Percentiles rank a stretch among this genome's conserved stretches.
These are phyloP conservation scores for Fusarium falciforme DNA, from an alignment of 2,329 filamentous ascomycete species.

Conservation along the genomic window DNA sequence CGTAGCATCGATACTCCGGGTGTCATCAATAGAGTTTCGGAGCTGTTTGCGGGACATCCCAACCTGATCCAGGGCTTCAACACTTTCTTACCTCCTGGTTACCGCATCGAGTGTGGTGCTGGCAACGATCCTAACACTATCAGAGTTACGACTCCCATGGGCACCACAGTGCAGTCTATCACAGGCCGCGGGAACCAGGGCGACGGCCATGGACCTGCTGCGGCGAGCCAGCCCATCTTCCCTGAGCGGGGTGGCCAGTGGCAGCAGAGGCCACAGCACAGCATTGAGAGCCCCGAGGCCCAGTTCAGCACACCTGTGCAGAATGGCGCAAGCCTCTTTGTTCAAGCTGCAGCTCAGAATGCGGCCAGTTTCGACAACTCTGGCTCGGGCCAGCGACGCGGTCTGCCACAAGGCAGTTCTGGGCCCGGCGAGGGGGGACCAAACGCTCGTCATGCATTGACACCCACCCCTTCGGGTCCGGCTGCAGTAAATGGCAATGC, in stretches of 20 bases:
- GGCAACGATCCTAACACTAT: slow-evolving; percentile 97
- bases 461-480: slow-evolving; percentile 69
- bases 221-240: slow-evolving; percentile 58
- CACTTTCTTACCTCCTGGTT: slow-evolving; percentile 94
- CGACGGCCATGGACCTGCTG: slow-evolving; percentile 55
- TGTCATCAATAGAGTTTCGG: slow-evolving; percentile 95
- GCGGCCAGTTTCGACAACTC: slow-evolving; percentile 48
- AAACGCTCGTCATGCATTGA: slow-evolving; percentile 65
- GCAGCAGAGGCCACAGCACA: slow-evolving; percentile 68
- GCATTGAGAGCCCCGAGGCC: slow-evolving; percentile 71
- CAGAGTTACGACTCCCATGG: slow-evolving; percentile 95
- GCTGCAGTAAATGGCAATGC: slow-evolving; percentile 71
- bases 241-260: slow-evolving; percentile 63
- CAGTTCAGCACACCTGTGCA: slow-evolving; percentile 70
- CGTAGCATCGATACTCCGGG: slow-evolving; percentile 91
- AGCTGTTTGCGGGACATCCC: slow-evolving; percentile 94
- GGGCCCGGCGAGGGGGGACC: slow-evolving; percentile 55
- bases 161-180: slow-evolving; percentile 94
- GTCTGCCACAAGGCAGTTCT: slow-evolving; percentile 44
- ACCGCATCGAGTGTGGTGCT: slow-evolving; percentile 94
- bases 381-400: slow-evolving; percentile 47
- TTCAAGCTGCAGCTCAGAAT: slow-evolving; percentile 54
- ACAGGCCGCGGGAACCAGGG: slow-evolving; percentile 62
- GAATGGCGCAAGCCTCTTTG: slow-evolving; percentile 61
- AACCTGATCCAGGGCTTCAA: slow-evolving; percentile 98